These are phyloP conservation scores for Flueggea neowawraea DNA, from an alignment of 441 rosid genomes.

Conservation along the genomic window DNA sequence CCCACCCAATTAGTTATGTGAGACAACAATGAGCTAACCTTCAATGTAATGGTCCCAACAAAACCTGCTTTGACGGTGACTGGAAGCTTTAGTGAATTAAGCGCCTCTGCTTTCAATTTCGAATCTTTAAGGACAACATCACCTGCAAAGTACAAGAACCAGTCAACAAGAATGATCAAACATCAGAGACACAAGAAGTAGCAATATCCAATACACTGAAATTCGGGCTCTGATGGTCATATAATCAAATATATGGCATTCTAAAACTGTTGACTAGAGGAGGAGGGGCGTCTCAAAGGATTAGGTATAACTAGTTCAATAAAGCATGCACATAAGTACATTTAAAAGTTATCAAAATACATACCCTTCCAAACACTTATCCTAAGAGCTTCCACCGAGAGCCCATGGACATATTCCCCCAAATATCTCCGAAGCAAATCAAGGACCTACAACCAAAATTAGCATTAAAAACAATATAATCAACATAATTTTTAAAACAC, in stretches of 20 bases:
- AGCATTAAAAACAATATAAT: neutral
- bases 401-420: constrained; percentile 97
- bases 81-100: constrained; percentile 87
- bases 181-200: neutral
- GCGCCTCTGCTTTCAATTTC: constrained; percentile 90
- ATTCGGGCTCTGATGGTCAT: constrained; percentile 1
- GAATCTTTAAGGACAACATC: constrained; percentile 97
- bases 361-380: constrained; percentile 99
- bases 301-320: constrained; percentile 7
- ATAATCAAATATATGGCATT: neutral
- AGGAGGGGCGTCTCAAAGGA: neutral
- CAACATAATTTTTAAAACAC: neutral
- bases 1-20: too few relatives aligned
- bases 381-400: constrained; percentile 86
- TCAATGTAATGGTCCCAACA: constrained; percentile 86
- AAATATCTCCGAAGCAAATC: constrained; percentile 96
- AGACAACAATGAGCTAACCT: constrained; percentile 32
- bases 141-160: constrained; percentile 41
- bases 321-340: neutral
- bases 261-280: neutral
- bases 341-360: constrained; percentile 8
- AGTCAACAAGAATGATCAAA: neutral
- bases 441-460: constrained; percentile 56
- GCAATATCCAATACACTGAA: constrained; percentile 7
- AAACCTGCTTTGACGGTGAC: constrained; percentile 97